Evolutionary conservation across 192 early-diverging fungal genomes (phyloP), one percentile per base, ranked within the genome.

Genomic region (Backusella australiensis): DNA sequence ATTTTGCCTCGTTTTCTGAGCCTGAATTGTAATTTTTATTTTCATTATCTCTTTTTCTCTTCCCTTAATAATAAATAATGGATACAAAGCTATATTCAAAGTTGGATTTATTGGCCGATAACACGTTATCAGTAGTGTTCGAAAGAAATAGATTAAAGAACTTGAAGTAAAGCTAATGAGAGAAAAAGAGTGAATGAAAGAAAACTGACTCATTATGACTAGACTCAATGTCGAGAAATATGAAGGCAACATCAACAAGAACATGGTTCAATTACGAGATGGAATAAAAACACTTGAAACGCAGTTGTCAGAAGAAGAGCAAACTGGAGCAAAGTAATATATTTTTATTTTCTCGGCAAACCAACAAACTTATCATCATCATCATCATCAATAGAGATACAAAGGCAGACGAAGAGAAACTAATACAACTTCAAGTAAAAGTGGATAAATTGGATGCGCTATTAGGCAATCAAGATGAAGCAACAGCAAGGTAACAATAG

Each of bases 401-500:
- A 26, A 84, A 87, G 44, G 74, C 80, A 68, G 86, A 88, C 85
- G 93, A 94, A 84, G 86, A 89, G 77, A 82, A 85, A 71, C 69
- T 94, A 17, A 84, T 94, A 65, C 81, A 88, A 69, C 68, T 93
- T 41, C 87, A 89, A 66, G 85, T 89, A 34, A 83, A 90, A 79
- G 75, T 90, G 14, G 91, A 93, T 44, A 89, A 86, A 65, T 34
- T 91, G 42, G 87, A 91, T 38, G 85, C 81, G 17, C 49, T 85
- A 14, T 73, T 85, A 8, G 81, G 78, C 23, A 81, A 87, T 67
- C 84, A 84, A 69, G 76, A 85, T 59, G 85, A 87, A 67, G 68
- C 41, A 8, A 71, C 80, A 32, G 79, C 85, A 26, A 80, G 86
- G 84, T 87, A 81, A 39, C 26, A 42, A n/a, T 39, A 82, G 71